phyloP scores from a whole-genome alignment of 2,329 filamentous ascomycete genomes.

The Colletotrichum falcatum region DNA sequence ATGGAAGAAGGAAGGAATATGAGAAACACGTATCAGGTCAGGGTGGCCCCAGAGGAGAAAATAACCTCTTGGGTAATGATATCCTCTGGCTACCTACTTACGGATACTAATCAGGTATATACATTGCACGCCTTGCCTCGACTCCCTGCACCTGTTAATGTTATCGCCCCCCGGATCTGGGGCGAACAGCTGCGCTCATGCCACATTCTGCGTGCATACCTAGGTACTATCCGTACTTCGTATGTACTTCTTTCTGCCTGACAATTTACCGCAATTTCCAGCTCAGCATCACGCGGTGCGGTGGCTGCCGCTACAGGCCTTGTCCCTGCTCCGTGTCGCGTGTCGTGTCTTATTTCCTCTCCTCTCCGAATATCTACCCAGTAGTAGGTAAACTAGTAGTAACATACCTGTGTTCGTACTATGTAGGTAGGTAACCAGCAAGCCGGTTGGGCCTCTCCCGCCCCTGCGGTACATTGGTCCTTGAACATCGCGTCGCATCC shows the following conservation, averaged over 20 bases:
- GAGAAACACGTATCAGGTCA: conserved; percentile 1
- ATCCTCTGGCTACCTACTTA: neutral
- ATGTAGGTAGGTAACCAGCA: too few relatives aligned
- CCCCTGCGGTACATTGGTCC: conserved; percentile 12
- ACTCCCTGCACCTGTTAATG: neutral
- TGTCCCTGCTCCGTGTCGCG: conserved; percentile 4
- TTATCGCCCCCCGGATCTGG: conserved; percentile 24
- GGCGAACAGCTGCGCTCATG: conserved; percentile 6
- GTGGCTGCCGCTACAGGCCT: neutral
- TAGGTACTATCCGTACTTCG: too few relatives aligned
- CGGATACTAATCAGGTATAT: neutral
- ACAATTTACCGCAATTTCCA: neutral
- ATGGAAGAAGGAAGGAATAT: neutral
- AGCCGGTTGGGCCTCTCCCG: neutral
- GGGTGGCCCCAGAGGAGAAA: conserved; percentile 15
- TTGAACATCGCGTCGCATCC: conserved; percentile 12
- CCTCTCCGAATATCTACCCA: neutral
- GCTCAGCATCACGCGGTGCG: conserved; percentile 10
- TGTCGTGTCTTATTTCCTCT: neutral
- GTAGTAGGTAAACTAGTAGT: too few relatives aligned
- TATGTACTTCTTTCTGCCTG: too few relatives aligned
- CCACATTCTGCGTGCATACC: too few relatives aligned
- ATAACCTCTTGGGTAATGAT: conserved; percentile 34
- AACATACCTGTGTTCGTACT: too few relatives aligned
- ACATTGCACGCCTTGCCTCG: conserved; percentile 8